These are phyloP conservation scores for Porcisia deanei DNA, from an alignment of 208 protist genomes.

Conservation along the genomic window DNA sequence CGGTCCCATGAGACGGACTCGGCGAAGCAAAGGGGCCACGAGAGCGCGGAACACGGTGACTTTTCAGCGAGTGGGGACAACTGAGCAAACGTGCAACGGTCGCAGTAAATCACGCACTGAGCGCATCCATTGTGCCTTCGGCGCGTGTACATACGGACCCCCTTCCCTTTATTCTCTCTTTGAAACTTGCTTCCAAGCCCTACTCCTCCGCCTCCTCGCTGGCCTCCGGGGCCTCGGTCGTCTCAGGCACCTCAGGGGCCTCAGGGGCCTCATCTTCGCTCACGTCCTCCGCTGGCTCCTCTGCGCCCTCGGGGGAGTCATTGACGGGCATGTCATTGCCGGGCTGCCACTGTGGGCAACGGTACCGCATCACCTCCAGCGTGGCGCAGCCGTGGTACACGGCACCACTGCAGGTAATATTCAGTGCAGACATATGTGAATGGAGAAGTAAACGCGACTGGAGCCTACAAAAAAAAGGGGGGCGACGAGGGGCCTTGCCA, in stretches of 20 bases:
- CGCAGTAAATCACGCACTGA: background rate
- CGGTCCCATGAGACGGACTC: background rate
- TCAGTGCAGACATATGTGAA: conserved; percentile 62
- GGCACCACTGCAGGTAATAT: conserved; percentile 71
- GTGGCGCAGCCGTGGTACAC: conserved; percentile 58
- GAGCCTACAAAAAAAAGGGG: background rate
- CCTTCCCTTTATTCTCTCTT: background rate
- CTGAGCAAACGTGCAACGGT: background rate
- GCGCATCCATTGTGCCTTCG: background rate
- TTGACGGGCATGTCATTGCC: conserved; percentile 49
- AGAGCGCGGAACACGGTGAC: background rate
- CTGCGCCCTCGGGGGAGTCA: conserved; percentile 30
- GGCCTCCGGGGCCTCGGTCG: conserved; percentile 10
- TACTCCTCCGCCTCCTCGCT: conserved; percentile 22
- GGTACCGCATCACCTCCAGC: conserved; percentile 70
- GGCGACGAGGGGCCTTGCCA: background rate
- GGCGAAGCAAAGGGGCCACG: background rate
- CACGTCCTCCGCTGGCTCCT: conserved; percentile 23
- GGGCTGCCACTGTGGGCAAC: conserved; percentile 75
- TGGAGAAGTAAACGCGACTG: background rate
- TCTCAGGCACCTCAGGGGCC: background rate
- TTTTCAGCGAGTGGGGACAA: background rate
- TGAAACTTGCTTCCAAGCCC: background rate
- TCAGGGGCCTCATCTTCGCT: conserved; percentile 24
- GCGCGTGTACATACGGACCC: background rate